Evolutionary conservation across 2,329 filamentous ascomycete genomes (phyloP), one percentile per base, ranked within the genome.

Genomic region (Onygenales sp.): DNA sequence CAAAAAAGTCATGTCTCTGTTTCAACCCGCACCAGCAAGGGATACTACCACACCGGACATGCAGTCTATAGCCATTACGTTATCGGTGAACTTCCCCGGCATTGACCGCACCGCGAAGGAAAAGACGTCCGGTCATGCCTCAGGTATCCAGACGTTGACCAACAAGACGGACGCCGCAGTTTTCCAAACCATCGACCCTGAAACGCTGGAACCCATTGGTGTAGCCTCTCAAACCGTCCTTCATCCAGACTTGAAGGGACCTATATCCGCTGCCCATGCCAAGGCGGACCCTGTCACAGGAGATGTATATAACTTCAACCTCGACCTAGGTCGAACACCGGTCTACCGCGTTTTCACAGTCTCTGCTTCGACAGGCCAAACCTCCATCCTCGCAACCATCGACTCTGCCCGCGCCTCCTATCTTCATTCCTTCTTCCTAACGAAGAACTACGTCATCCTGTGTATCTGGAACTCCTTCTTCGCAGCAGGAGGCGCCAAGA

Each of bases 381-480:
- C 86, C 0, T 78, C 82, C 0, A 83, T 93, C 14, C 76, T 94
- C 0, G 87, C 87, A 2, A 83, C 79, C 0, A 80, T 93, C 55
- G 67, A 70, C 0, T 74, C 72, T 2, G 67, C 69, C 3, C 71
- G 74, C 2, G 65, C 85, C 0, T 84, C 87, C 0, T 94, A 93
- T 61, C 81, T 94, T n/a, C 89, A 94, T 70, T 92, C 87, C 7
- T 78, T 92, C 61, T 89, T 89, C 61, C 69, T 94, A 31, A 86
- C 87, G 0, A 71, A 81, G 13, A 81, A 83, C 60, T 86, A 85
- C 61, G 81, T 91, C 2, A 71, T 93, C 0, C 72, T 94, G 4
- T 90, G 86, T 63, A 71, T 93, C 1, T 90, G 86, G 61, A 82
- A 81, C 13, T 77, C 84, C 0, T 82, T 85, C 57, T 75, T 83